Evolutionary conservation across 305 asterid species (phyloP).

Genomic region (Striga hermonthica): DNA sequence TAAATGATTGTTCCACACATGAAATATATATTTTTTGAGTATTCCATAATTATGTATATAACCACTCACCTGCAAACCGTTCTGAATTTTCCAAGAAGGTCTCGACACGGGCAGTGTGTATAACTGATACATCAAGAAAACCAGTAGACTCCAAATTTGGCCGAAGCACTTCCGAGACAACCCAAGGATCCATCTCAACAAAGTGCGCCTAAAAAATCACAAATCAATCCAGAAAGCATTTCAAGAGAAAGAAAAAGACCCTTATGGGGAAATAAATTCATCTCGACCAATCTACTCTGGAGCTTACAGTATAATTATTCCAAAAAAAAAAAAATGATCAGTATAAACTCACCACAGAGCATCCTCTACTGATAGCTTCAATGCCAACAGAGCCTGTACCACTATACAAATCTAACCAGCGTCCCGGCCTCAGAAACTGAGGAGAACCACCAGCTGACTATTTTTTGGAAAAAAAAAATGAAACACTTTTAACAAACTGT

Average conservation of each 20-base stretch:
- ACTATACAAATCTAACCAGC: conserved; percentile 96
- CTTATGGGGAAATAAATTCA: too few species aligned
- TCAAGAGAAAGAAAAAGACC: conserved; percentile 20
- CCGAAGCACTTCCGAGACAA: conserved; percentile 75
- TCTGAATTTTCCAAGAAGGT: conserved; percentile 68
- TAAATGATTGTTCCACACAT: neutral
- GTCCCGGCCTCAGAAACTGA: conserved; percentile 81
- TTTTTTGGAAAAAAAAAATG: conserved; percentile 14
- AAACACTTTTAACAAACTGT: too few species aligned
- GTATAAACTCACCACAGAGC: conserved; percentile 45
- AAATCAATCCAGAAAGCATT: conserved; percentile 27
- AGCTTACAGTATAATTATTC: neutral
- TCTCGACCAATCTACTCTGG: too few species aligned
- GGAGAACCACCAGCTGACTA: conserved; percentile 68
- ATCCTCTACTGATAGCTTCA: conserved; percentile 88
- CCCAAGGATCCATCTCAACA: conserved; percentile 99
- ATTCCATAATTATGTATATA: neutral
- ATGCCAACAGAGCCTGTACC: conserved; percentile 99
- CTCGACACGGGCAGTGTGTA: conserved; percentile 78
- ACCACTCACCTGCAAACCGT: conserved; percentile 51
- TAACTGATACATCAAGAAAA: conserved; percentile 68
- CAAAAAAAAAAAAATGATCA: conserved; percentile 9
- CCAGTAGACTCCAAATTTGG: conserved; percentile 84
- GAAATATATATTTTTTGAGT: neutral
- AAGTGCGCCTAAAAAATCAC: conserved; percentile 68